Conservation (phyloP, 2,329 filamentous ascomycete genomes). For the Clonostachys chloroleuca region DNA sequence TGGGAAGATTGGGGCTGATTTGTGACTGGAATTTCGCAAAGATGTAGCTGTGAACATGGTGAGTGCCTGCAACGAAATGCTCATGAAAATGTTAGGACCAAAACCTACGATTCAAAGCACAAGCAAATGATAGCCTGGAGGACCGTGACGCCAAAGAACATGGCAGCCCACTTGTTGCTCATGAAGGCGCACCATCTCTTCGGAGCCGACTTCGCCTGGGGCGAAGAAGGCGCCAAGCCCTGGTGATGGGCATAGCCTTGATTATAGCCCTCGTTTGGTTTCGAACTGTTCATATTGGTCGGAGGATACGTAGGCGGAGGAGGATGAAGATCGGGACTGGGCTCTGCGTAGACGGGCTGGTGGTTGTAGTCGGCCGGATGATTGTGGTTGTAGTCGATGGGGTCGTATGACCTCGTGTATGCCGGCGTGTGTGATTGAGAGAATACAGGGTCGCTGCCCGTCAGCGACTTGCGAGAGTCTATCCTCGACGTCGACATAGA, state of each 20-base stretch:
- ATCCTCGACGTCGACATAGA: constrained; percentile 30
- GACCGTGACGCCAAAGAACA: constrained; percentile 71
- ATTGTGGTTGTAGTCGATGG: constrained; percentile 13
- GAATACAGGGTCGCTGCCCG: constrained; percentile 30
- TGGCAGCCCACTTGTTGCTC: constrained; percentile 82
- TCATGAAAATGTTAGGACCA: neutral
- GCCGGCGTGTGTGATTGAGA: constrained; percentile 20
- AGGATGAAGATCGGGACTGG: constrained; percentile 9
- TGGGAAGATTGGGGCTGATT: constrained; percentile 32
- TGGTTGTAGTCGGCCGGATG: constrained; percentile 23
- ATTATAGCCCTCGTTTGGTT: constrained; percentile 12
- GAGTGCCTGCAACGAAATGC: constrained; percentile 3
- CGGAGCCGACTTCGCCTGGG: constrained; percentile 32
- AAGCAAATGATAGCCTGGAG: constrained; percentile 78
- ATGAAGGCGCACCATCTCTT: constrained; percentile 55
- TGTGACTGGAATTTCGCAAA: constrained; percentile 80
- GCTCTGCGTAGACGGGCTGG: constrained; percentile 16
- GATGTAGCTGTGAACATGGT: constrained; percentile 60
- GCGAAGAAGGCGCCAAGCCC: constrained; percentile 23
- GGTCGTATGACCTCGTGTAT: constrained; percentile 11
- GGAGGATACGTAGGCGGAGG: constrained; percentile 18
- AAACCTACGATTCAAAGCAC: constrained; percentile 77
- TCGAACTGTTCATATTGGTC: constrained; percentile 12
- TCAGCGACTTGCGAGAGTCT: constrained; percentile 33
- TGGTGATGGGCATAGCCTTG: constrained; percentile 30